phyloP scores from a whole-genome alignment of 805 yeast species.

The Starmerella kuoi region DNA sequence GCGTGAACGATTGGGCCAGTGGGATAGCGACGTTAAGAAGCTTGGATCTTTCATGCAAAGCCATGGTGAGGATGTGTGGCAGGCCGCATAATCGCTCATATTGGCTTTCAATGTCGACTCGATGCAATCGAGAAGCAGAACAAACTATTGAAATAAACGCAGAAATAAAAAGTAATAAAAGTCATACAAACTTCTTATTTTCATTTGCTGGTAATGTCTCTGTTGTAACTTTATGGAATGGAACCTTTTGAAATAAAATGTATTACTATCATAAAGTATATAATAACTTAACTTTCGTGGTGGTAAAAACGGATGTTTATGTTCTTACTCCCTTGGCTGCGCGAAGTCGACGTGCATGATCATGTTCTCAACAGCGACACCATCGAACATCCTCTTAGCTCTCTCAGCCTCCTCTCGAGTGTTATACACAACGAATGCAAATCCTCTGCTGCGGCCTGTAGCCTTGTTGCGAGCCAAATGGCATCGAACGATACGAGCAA shows the following conservation, averaged over 20 bases:
- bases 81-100: slow-evolving; percentile 21
- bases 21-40: slow-evolving; percentile 65
- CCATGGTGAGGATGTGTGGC: slow-evolving; percentile 57
- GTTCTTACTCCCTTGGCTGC: slow-evolving; percentile 22
- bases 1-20: slow-evolving; percentile 56
- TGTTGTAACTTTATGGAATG: too few species aligned
- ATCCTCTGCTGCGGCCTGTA: slow-evolving; percentile 88
- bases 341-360: slow-evolving; percentile 43
- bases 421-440: slow-evolving; percentile 77
- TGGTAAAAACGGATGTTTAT: too few species aligned
- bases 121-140: too few species aligned
- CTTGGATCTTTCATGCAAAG: slow-evolving; percentile 50
- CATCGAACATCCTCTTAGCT: slow-evolving; percentile 68
- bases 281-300: too few species aligned
- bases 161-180: too few species aligned
- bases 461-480: slow-evolving; percentile 81
- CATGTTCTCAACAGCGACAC: slow-evolving; percentile 85
- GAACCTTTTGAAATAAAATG: too few species aligned
- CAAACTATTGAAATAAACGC: too few species aligned
- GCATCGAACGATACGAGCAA: slow-evolving; percentile 64
- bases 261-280: too few species aligned
- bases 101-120: too few species aligned
- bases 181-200: too few species aligned
- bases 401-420: slow-evolving; percentile 51
- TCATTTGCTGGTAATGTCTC: too few species aligned